Evolutionary conservation across 441 rosid species (phyloP), one percentile per base, ranked within the genome.

Genomic region (Viola pubescens): DNA sequence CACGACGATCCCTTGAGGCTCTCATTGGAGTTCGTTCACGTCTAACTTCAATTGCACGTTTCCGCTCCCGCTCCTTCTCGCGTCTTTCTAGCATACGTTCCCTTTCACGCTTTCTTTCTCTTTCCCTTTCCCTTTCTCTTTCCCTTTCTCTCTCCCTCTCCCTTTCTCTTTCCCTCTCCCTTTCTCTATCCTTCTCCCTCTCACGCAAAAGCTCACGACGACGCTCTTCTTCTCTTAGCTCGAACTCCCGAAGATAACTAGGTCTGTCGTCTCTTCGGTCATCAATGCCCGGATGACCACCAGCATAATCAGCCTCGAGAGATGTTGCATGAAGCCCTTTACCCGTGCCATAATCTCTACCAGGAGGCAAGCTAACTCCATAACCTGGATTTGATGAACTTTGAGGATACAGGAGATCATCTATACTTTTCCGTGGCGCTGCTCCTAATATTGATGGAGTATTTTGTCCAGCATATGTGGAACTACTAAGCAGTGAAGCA

Each of bases 351-450:
- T 91, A 91, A 74, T 94, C 94, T 76, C 98, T 81, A 37, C 98
- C 97, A 62, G 99, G 98, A 77, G 99, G 99, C 72, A 94, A 73
- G 81, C 99, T 94, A 72, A 94, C 94, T 50, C 97, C 98, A 77
- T 94, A 91, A 52, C 98, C 99, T 16, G 99, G 99, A 79, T 94
- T 91, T 40, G 91, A 75, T 47, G 90, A 80, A 66, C 77, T 79
- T 64, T 82, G 89, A 47, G 80, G 62, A 71, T 88, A 79, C 11
- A 83, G 60, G 59, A 85, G 80, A 66, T 94, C 97, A 50, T 94
- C 99, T 60, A 77, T 77, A 60, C 81, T 91, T 75, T 88, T 90
- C 62, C 84, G 81, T 3, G 97, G 98, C 73, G 75, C 96, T 65
- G 97, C 97, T 63, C 98, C 98, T 80, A 91, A 76, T 60, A 94